A percentile compares a stretch with the other conserved stretches of the same genome.
Evolutionary conservation across 129 eudicot genomes (phyloP).

Genomic region (Artemisia annua): DNA sequence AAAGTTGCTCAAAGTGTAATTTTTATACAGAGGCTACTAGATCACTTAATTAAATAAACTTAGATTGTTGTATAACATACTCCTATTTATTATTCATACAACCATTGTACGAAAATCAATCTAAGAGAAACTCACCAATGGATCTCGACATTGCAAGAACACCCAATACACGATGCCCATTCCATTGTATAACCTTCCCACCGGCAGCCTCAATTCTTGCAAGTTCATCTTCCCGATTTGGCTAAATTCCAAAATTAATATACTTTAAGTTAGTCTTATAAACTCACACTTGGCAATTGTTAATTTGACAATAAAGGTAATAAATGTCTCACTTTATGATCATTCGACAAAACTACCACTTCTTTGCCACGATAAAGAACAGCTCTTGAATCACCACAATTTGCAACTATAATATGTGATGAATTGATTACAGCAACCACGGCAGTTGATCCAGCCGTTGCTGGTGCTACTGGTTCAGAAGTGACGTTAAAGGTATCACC

Average conservation of each 20-base stretch:
- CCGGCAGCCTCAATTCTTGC: constrained; percentile 84
- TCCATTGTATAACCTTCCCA: constrained; percentile 85
- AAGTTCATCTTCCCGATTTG: constrained; percentile 79
- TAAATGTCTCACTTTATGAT: constrained; percentile 59
- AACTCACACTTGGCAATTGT: too few relatives aligned
- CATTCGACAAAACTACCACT: constrained; percentile 51
- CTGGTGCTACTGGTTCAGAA: constrained; percentile 58
- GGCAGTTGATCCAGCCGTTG: constrained; percentile 78
- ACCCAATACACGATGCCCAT: constrained; percentile 85
- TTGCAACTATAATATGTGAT: constrained; percentile 67
- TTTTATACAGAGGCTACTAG: too few relatives aligned
- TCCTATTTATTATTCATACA: too few relatives aligned
- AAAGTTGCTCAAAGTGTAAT: neutral
- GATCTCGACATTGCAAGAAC: constrained; percentile 94
- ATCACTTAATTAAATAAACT: too few relatives aligned
- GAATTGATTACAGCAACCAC: constrained; percentile 72
- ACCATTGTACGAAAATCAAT: neutral
- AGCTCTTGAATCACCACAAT: constrained; percentile 80
- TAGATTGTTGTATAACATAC: too few relatives aligned
- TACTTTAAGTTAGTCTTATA: neutral
- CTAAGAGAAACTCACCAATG: constrained; percentile 52
- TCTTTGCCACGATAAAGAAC: constrained; percentile 84
- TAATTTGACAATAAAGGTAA: neutral
- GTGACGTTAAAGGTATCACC: constrained; percentile 13
- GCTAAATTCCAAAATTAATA: constrained; percentile 34